Percentiles rank a stretch among this genome's conserved stretches.
Conservation (phyloP, 768 basidiomycete genomes). For the Pleurotus platypus region DNA sequence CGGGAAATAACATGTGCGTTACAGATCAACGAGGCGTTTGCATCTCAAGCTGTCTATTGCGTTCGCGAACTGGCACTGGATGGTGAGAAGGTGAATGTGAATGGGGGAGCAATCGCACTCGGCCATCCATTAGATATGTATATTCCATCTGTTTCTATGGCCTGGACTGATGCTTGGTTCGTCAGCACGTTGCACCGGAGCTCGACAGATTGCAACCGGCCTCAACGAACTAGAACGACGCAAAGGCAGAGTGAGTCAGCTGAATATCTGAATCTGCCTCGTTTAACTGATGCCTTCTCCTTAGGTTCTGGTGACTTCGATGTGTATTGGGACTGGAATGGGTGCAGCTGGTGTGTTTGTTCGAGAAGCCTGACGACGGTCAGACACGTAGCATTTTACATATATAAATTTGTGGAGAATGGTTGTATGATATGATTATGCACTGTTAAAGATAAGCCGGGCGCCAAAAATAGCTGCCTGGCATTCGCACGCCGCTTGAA, state of each 20-base stretch:
- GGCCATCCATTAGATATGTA: conserved; percentile 73
- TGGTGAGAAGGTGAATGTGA: conserved; percentile 50
- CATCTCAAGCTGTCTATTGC: conserved; percentile 77
- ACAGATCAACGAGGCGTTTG: conserved; percentile 91
- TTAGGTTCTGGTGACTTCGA: conserved; percentile 79
- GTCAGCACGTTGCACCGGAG: conserved; percentile 72
- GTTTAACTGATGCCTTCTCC: conserved; percentile 4
- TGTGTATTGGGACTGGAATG: conserved; percentile 93
- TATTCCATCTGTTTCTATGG: background rate
- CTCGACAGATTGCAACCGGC: conserved; percentile 81
- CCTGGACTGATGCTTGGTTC: conserved; percentile 16
- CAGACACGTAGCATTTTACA: conserved; percentile 10
- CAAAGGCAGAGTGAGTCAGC: conserved; percentile 53
- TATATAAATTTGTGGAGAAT: conserved; percentile 32
- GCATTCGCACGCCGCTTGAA: conserved; percentile 7
- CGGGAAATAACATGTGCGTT: background rate
- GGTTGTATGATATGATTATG: no score
- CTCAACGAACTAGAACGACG: conserved; percentile 69
- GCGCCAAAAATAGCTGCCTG: conserved; percentile 3
- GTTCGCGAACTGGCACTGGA: conserved; percentile 58
- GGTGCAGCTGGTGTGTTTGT: conserved; percentile 81
- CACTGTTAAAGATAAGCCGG: no score
- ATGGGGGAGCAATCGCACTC: conserved; percentile 87
- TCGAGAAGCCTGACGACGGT: conserved; percentile 32
- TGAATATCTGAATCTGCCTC: conserved; percentile 3